Evolutionary conservation across 768 basidiomycete species (phyloP), one percentile per base, ranked within the genome.

Genomic region (Psilocybe subaeruginosa): DNA sequence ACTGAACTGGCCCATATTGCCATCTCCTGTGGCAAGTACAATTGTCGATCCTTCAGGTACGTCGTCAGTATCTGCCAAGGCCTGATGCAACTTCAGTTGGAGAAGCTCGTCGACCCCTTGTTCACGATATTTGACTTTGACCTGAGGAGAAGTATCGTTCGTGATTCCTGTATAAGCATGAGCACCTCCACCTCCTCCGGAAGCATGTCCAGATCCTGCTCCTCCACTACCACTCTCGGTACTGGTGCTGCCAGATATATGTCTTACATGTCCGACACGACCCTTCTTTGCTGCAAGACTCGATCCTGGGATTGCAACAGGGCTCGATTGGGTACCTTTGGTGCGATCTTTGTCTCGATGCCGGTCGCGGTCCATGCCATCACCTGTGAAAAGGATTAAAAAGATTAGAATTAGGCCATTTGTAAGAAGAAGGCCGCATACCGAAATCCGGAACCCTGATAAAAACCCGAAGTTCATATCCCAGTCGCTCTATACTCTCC

Each of bases 101-200:
- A 99, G 76, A 27, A 97, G 81, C 76, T 99, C 96, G 72, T 99
- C 96, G 2, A 99, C 96, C 9, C 93, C 95, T 74, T 99, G 95
- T 69, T 96, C 93, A 59, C 92, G 85, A 70, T 89, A 93, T 37
- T 87, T 84, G 57, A 87, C 74, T 37, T 85, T 82, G 31, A 70
- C 59, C 29, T 63, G 64, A 50, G 69, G 56, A 37, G 69, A 60
- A 65, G 50, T 61, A 51, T 41, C 59, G 54, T 65, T 62, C 53
- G 66, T 61, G 33, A 49, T 68, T 50, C 57, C 56, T 30, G 60
- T 62, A 55, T 63, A 62, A 16, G 59, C 64, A 48, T 68, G 63
- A n/a, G 59, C 47, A 51, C 43, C 45, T 45, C 48, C 16, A 31
- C 63, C 62, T 58, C 59, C 62, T 11, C 67, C 63, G 47, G 64